These are phyloP conservation scores for Lavandula angustifolia DNA, from an alignment of 257 asterid genomes.

Conservation along the genomic window DNA sequence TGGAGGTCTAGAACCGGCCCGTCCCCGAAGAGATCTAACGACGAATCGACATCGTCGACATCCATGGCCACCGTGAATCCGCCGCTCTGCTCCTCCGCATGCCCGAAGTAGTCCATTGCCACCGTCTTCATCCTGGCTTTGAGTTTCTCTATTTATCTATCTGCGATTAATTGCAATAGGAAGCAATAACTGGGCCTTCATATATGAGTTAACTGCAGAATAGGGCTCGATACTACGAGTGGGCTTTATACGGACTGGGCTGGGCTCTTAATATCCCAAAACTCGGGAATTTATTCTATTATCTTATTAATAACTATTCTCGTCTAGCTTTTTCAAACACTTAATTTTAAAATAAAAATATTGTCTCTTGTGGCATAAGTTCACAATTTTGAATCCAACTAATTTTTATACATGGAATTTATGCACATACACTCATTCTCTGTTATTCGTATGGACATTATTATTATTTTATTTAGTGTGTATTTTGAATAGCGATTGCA, in stretches of 20 bases:
- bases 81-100: conserved; percentile 55
- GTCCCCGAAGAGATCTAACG: conserved; percentile 55
- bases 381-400: too few species aligned
- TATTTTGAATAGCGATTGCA: too few species aligned
- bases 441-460: too few species aligned
- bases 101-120: conserved; percentile 57
- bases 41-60: conserved; percentile 58
- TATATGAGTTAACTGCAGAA: not conserved
- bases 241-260: conserved; percentile 1
- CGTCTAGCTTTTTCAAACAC: too few species aligned
- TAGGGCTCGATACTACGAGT: not conserved
- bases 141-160: not conserved
- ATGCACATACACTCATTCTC: too few species aligned
- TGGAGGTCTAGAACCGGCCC: conserved; percentile 50
- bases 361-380: too few species aligned
- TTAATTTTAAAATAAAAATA: too few species aligned
- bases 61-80: conserved; percentile 60
- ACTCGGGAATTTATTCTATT: too few species aligned
- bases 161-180: not conserved
- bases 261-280: not conserved
- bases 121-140: conserved; percentile 38
- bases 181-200: conserved; percentile 12
- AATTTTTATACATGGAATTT: too few species aligned
- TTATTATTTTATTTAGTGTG: too few species aligned
- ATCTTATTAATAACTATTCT: too few species aligned